Evolutionary conservation across 2,329 filamentous ascomycete species (phyloP).

Genomic region (Paecilomyces niveus): DNA sequence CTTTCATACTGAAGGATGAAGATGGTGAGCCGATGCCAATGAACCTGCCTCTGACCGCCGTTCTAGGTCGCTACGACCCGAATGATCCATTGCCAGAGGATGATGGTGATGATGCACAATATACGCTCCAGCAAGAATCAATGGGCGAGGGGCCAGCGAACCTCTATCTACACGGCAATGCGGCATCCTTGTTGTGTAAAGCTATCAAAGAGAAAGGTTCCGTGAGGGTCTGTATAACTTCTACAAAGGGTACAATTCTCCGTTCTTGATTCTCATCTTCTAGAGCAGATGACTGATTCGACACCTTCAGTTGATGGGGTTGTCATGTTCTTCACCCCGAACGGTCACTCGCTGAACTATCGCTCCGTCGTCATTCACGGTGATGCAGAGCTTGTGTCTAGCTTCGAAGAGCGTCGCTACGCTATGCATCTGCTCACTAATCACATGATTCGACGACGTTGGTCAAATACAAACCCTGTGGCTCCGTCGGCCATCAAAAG

Average conservation of each 20-base stretch:
- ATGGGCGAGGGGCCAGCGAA: constrained; percentile 1
- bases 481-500: constrained; percentile 1
- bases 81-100: neutral
- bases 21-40: constrained; percentile 4
- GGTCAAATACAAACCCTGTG: constrained; percentile 5
- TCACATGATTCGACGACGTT: constrained; percentile 6
- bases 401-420: constrained; percentile 2
- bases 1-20: constrained; percentile 5
- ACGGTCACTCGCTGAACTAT: constrained; percentile 8
- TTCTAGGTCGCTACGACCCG: constrained; percentile 4
- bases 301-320: constrained; percentile 3
- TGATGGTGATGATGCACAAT: constrained; percentile 2
- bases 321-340: constrained; percentile 4
- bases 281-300: neutral
- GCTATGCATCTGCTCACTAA: constrained; percentile 8
- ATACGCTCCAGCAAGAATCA: neutral
- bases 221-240: constrained; percentile 8
- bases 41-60: constrained; percentile 6
- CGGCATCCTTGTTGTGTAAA: constrained; percentile 18
- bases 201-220: constrained; percentile 12
- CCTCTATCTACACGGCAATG: constrained; percentile 31
- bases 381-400: constrained; percentile 1
- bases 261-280: neutral
- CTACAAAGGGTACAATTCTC: neutral
- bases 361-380: constrained; percentile 6